Evolutionary conservation across 129 eudicot species (phyloP), one percentile per base, ranked within the genome.

Genomic region (Flaveria bidentis): DNA sequence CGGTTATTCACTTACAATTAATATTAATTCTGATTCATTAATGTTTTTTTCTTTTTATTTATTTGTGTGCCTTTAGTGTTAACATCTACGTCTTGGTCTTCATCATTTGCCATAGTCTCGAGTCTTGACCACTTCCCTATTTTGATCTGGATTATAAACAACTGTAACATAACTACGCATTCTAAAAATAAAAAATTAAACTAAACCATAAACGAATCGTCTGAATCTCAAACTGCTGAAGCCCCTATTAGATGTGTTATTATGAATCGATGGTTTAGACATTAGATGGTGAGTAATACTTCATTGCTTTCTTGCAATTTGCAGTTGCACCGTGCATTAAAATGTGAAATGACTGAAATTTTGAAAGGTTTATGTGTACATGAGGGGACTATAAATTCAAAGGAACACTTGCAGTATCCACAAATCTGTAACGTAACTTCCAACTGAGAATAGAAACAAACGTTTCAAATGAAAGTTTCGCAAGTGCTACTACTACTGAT

Each of bases 401-500:
- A 75, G 28, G 64, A 71, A 66, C 75, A 70, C 61, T 61, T 33
- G 17, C 60, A 57, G 70, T 70, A 71, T 71, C 82, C 77, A 78
- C 78, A 30, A 82, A 76, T 52, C 78, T 81, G 73, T 70, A 60
- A 73, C 5, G 60, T 74, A 17, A 64, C 22, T 4, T 69, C 71
- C 44, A 49, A 45, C 26, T 13, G 77, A 62, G 11, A 52, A 53
- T n/a, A 10, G 25, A 28, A 73, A 72, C 77, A 79, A 66, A 79
- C 26, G 17, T 22, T 60, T 78, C 22, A 49, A 60, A 26, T 14
- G 12, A 45, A 56, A 68, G 30, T 60, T 57, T 67, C 46, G 52
- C 71, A 2, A 69, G 20, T 46, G 72, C 28, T 41, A 55, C 45
- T 16, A 33, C 77, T 81, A 88, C 70, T 85, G 86, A 53, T 86